Base-by-base conservation (phyloP, 2,329 filamentous ascomycete genomes). In the Colletotrichum horii region DNA sequence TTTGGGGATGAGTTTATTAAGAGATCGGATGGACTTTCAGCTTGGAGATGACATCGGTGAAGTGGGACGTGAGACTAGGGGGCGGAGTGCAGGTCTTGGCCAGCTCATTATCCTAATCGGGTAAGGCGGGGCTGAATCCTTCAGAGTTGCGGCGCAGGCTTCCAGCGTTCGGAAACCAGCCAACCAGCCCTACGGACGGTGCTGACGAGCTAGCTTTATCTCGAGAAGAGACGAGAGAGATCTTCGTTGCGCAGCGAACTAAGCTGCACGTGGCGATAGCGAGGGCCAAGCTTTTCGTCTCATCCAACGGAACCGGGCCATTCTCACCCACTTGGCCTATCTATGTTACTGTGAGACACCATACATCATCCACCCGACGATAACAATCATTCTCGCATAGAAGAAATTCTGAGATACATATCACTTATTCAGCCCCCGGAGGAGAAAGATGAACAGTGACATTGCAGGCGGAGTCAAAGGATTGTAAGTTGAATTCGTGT, bases 21-120 rank as follows among this genome's bases (percentile, higher is more conserved):
- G 24, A 32, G 19, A 64, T 48, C 16, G 11, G 11, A 64, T 3
- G 70, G 67, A 32, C 19, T 34, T 19, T 62, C 56, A 60, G 55
- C 24, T 30, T 24, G 16, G 22, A 19, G 5, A 36, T 34, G 22
- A 55, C 58, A 36, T 22, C 28, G 19, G 11, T 7, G 6, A 30
- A 3, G 24, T 36, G 19, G 65, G 52, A 12, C 15, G 22, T 26
- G 43, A 28, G 26, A 34, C 22, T 3, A n/a, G 30, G 12, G n/a
- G 65, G 38, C 34, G 34, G 32, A 38, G 58, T 36, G 16, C 36
- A 32, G 22, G 76, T 77, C 77, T 78, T 78, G 77, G 76, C 76
- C 75, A 76, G 26, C 26, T 14, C 65, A 72, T 52, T 75, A 43
- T 56, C 77, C 77, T 65, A 70, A 65, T 70, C 9, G 3, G 76